Evolutionary conservation across 305 asterid genomes (phyloP), one percentile per base, ranked within the genome.

Genomic region (Stenogyne calaminthoides): DNA sequence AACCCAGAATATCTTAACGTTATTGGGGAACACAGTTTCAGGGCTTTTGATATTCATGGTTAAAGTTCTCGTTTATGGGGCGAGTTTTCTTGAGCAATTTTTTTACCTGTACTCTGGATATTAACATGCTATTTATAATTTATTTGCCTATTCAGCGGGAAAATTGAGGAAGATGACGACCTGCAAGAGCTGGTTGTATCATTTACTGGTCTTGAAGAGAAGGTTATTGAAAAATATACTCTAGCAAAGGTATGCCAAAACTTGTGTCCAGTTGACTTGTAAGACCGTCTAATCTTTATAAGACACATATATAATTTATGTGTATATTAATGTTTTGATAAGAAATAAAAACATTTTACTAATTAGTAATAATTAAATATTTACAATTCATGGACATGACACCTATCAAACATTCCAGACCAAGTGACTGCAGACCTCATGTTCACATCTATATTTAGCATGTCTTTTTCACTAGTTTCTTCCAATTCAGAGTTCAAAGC

Each of bases 161-260:
- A 88, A 73, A 86, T 72, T 51, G 99, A 92, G 71, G 96, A 86
- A 63, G 95, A 87, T 79, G 80, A 68, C 76, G 99, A 95, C 81
- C 82, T 90, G 81, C 87, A 86, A 77, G 99, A 95, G 76, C 86
- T 95, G 83, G 79, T 95, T 40, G 67, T 73, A 79, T 90, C 97
- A 27, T 89, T 90, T 79, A 85, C 90, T 11, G 87, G 88, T 62
- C 94, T 92, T 80, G 99, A 95, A 80, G 99, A 95, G 89, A 92
- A 92, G 84, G 94, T 95, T 75, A 89, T 95, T 77, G 92, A 81
- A 77, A 94, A 88, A 78, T 95, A 95, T 82, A 91, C 99, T 82
- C 84, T 89, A 75, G 96, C 91, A 29, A 95, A 95, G 99, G 99
- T 95, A 88, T 70, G 78, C 55, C 67, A 44, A 20, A 56, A 68